Base-by-base conservation (phyloP, 2,329 filamentous ascomycete genomes). In the Cytospora mali region DNA sequence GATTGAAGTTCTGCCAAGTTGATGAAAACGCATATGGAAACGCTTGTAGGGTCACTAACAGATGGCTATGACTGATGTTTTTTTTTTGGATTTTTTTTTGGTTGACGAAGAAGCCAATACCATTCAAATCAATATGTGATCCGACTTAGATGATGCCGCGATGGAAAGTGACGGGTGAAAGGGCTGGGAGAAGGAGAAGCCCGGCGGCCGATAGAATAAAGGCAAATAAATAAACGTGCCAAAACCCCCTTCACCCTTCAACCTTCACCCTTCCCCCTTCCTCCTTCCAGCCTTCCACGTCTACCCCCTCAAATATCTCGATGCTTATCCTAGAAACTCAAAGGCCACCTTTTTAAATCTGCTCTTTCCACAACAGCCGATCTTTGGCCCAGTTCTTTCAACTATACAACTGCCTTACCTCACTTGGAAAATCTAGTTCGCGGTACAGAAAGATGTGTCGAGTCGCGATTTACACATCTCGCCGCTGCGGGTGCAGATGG, bases 401-500 rank as follows among this genome's bases (percentile, higher is more conserved):
- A n/a, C n/a, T n/a, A n/a, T n/a, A n/a, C 21, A 10, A 33, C 16
- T 25, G n/a, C 13, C 6, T n/a, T 21, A 31, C 6, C 1, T 6
- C 13, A 11, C 13, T 10, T 16, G 6, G n/a, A 49, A 18, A n/a
- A 16, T 7, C 5, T 52, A 27, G 23, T 11, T 13, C 9, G 9
- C n/a, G 10, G n/a, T 2, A 21, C n/a, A 13, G 2, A 23, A 21
- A 1, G 53, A 84, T 85, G 82, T 85, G 82, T 70, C 67, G 69
- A 21, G 75, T 79, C n/a, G 77, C 74, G 28, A 79, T 80, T 71
- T 83, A 78, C 72, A 74, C 75, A 62, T 79, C 82, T 71, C 78
- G 77, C 55, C 68, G 67, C 63, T 86, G 83, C 77, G 73, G 75
- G 13, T 83, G 84, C 75, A 77, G 75, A 67, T 86, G 83, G 83